These are phyloP conservation scores for Blastocrithidia nonstop DNA, from an alignment of 208 protist genomes.

Conservation along the genomic window DNA sequence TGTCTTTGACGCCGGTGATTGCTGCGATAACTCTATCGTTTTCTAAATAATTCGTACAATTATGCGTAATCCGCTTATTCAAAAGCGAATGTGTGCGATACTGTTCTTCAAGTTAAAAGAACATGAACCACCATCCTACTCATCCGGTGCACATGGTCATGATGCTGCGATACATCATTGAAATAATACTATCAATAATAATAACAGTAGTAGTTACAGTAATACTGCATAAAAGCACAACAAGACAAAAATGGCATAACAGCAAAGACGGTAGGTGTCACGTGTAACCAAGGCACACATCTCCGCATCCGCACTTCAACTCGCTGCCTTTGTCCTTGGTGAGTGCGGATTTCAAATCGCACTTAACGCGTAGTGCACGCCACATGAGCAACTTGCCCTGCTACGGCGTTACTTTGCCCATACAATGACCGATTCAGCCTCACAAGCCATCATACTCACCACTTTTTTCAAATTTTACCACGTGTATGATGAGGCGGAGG, in stretches of 20 bases:
- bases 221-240: too few relatives aligned
- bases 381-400: conserved; percentile 67
- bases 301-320: conserved; percentile 28
- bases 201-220: too few relatives aligned
- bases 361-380: conserved; percentile 69
- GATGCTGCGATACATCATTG: too few relatives aligned
- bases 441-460: conserved; percentile 86
- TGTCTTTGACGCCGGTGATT: conserved; percentile 91
- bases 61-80: conserved; percentile 90
- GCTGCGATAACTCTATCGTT: conserved; percentile 88
- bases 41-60: conserved; percentile 91
- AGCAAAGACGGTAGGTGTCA: too few relatives aligned
- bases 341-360: conserved; percentile 96
- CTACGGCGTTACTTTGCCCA: conserved; percentile 69
- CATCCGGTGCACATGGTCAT: too few relatives aligned
- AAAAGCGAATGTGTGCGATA: conserved; percentile 90
- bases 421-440: conserved; percentile 22
- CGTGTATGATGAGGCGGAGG: conserved; percentile 70
- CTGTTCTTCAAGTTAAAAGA: conserved; percentile 39
- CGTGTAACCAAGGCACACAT: conserved; percentile 21
- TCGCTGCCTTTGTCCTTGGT: conserved; percentile 90
- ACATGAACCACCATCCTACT: too few relatives aligned
- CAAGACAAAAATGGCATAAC: too few relatives aligned
- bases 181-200: too few relatives aligned
- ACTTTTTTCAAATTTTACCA: conserved; percentile 94